phyloP scores from a whole-genome alignment of 768 basidiomycete species.

The Collybia sp. region DNA sequence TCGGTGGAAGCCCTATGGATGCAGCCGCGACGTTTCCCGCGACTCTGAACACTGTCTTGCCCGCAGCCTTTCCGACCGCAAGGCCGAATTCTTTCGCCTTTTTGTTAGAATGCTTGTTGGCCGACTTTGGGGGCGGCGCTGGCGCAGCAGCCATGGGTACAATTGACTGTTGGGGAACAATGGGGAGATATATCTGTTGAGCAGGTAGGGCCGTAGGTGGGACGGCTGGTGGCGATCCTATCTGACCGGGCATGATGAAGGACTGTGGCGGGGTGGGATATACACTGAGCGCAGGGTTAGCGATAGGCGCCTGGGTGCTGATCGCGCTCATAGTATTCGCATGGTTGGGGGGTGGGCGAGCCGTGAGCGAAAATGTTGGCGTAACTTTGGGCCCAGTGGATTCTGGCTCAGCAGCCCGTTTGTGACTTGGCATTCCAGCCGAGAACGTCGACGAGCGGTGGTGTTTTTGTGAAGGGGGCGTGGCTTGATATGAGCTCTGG shows the following conservation, averaged over 20 bases:
- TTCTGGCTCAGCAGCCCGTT: background rate
- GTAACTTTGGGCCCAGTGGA: slow-evolving; percentile 1
- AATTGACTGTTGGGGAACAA: background rate
- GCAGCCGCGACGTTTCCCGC: slow-evolving; percentile 8
- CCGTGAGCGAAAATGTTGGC: slow-evolving; percentile 2
- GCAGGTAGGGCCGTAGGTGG: background rate
- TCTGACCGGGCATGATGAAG: too few species aligned
- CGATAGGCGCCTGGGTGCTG: too few species aligned
- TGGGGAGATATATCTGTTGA: background rate
- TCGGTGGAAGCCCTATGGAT: slow-evolving; percentile 4
- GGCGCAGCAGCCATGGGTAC: background rate
- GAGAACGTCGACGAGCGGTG: background rate
- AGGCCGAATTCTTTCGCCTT: background rate
- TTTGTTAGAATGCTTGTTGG: background rate
- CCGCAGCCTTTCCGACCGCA: background rate
- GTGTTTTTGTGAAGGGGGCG: slow-evolving; percentile 1
- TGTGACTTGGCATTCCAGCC: background rate
- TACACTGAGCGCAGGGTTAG: too few species aligned
- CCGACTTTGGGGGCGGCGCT: background rate
- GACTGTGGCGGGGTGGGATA: too few species aligned
- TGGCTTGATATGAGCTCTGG: too few species aligned
- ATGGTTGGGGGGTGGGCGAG: slow-evolving; percentile 1
- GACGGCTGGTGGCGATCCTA: background rate
- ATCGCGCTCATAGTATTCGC: too few species aligned
- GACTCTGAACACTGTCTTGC: slow-evolving; percentile 6